Evolutionary conservation across 352 stramenopile genomes (phyloP), one percentile per base, ranked within the genome.

Genomic region (Globisporangium alternatum): DNA sequence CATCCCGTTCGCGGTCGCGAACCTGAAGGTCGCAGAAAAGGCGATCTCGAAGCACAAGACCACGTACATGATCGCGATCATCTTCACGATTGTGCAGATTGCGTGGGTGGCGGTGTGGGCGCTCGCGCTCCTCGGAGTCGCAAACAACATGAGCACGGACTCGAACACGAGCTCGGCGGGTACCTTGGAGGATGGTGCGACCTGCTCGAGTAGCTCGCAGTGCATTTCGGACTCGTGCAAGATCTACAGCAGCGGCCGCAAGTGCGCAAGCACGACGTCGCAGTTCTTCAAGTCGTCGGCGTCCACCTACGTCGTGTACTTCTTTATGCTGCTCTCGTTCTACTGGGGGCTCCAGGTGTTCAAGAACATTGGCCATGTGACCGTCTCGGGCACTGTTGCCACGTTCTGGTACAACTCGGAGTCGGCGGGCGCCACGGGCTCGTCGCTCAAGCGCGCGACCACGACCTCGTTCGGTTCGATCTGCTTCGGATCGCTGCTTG

Each of bases 401-500:
- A 98, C 91, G 5, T 99, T 97, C 80, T 99, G 96, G 96, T 98
- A 97, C 81, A 83, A 83, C 47, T 52, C 88, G 15, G 87, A 98
- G 57, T 96, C 93, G 33, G 70, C 68, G 4, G 85, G 81, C n/a
- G 89, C 91, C 7, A 95, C 97, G 2, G 81, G 77, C 52, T 82
- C 90, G 51, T 91, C 85, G 1, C 74, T 98, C 28, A 78, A 84
- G 63, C 86, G 93, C 39, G 83, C 81, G 41, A 91, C 80, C 28
- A 98, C 94, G 9, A 97, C 88, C 8, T 96, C 93, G 58, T 97
- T 98, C 58, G 96, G 96, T 60, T 97, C 88, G n/a, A 98, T 99
- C 62, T 98, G 93, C 72, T 89, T 98, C 28, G 96, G 96, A 17
- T 97, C 89, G 25, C 77, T 99, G 10, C 81, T 98, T 37, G 88